Percentiles rank a stretch among this genome's conserved stretches.
Conservation (phyloP, 352 stramenopile species). For the Phytophthora citricola region DNA sequence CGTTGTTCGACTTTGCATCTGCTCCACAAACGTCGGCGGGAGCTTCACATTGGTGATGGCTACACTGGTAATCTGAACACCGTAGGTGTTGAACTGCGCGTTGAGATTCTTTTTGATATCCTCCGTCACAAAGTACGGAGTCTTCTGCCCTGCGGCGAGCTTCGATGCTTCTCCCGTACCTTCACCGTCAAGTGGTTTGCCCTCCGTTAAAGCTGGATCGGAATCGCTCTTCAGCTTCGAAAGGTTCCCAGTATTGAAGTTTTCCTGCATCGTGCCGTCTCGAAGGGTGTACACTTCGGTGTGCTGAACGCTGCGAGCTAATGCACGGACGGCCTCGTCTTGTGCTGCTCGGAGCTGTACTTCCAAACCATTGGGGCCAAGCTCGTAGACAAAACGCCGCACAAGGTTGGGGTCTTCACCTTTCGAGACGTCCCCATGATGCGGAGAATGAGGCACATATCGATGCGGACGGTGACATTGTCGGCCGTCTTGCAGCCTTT, state of each 20-base stretch:
- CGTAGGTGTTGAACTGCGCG: conserved; percentile 77
- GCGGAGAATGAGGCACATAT: conserved; percentile 84
- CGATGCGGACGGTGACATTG: conserved; percentile 85
- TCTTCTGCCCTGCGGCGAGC: conserved; percentile 8
- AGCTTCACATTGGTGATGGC: conserved; percentile 81
- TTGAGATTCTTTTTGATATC: conserved; percentile 81
- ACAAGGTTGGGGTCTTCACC: conserved; percentile 84
- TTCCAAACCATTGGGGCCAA: conserved; percentile 85
- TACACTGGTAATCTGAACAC: conserved; percentile 76
- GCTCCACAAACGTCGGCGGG: conserved; percentile 59
- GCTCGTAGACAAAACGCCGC: conserved; percentile 84
- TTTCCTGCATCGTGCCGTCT: conserved; percentile 61
- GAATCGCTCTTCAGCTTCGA: conserved; percentile 19
- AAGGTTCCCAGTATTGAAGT: conserved; percentile 56
- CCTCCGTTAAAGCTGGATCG: background rate
- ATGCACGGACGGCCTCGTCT: conserved; percentile 79
- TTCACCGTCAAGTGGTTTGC: conserved; percentile 3
- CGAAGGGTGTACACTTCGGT: conserved; percentile 87
- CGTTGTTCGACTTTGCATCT: conserved; percentile 77
- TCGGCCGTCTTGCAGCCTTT: conserved; percentile 91
- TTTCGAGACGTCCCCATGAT: conserved; percentile 83
- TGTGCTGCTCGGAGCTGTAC: conserved; percentile 84
- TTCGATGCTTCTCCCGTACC: background rate
- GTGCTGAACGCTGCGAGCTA: conserved; percentile 87
- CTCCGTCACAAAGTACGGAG: conserved; percentile 63